Evolutionary conservation across 441 rosid species (phyloP), one percentile per base, ranked within the genome.

Genomic region (Adansonia gregorii): DNA sequence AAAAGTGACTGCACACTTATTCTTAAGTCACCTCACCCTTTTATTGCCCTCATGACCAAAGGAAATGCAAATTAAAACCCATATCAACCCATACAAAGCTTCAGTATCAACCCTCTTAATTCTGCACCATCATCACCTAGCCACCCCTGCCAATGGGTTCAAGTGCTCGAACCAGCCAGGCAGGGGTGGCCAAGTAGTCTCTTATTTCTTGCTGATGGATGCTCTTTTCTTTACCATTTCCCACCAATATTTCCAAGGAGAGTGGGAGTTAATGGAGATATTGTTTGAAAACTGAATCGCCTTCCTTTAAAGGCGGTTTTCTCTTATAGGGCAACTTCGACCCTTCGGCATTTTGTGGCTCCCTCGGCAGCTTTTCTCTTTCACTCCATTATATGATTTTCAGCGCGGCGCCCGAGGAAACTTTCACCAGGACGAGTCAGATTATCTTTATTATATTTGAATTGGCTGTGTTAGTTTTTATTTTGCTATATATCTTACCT

Each of bases 301-400:
- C 78, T 45, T 74, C 65, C 73, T 24, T 27, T 2, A 67, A 73
- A 35, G 79, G 81, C 67, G 75, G 73, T 78, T 27, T 75, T 81
- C 69, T 79, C 63, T 63, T 76, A 56, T 60, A 87, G 88, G 90
- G 88, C 90, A 85, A 82, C 87, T 83, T 87, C 83, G 71, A 83
- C 82, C 87, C 88, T 87, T 87, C 85, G 90, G 88, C 88, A 87
- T 82, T 80, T 80, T 78, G 35, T 59, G 72, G 43, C 45, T 74
- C 73, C 76, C 79, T 70, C 49, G 39, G 11, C 12, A 20, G 14
- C 14, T 12, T 65, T 54, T 64, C 31, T 54, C 65, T 63, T 27
- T 8, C 43, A 24, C 81, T 48, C 77, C 79, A 61, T 27, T 60
- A 22, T 24, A 69, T 48, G 67, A 66, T 72, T 74, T 77, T 31